These are phyloP conservation scores for Cryptococcus sp. DNA, from an alignment of 1,284 basidiomycete species.

Conservation along the genomic window DNA sequence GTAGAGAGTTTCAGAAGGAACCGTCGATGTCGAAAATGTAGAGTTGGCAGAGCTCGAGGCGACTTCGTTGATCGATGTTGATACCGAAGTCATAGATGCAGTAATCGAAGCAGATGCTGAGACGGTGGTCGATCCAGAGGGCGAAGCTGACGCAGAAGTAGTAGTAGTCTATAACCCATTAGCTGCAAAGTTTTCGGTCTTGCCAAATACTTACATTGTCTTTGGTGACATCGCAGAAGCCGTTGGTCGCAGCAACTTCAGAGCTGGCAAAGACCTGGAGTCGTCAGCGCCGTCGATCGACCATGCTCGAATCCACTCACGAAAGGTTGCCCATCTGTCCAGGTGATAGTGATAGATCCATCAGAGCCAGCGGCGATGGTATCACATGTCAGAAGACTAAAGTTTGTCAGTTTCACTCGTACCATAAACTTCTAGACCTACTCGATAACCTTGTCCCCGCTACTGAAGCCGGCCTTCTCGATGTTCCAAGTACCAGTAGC, in stretches of 20 bases:
- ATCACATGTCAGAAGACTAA: slow-evolving; percentile 28
- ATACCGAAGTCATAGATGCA: background rate
- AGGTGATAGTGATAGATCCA: slow-evolving; percentile 23
- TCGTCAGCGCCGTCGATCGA: background rate
- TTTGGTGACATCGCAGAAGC: slow-evolving; percentile 12
- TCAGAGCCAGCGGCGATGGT: slow-evolving; percentile 15
- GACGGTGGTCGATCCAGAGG: background rate
- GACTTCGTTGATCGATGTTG: no score
- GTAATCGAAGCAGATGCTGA: background rate
- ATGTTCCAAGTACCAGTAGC: slow-evolving; percentile 14
- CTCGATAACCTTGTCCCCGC: slow-evolving; percentile 27
- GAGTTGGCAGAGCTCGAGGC: background rate
- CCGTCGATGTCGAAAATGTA: background rate
- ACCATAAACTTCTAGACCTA: slow-evolving; percentile 9
- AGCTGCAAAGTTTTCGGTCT: background rate
- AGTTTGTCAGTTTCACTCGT: background rate
- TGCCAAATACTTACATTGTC: background rate
- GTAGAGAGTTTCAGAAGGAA: background rate
- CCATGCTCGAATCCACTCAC: slow-evolving; percentile 8
- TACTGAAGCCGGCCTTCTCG: slow-evolving; percentile 13
- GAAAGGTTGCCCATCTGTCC: slow-evolving; percentile 26
- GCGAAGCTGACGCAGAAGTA: background rate
- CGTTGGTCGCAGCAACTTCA: slow-evolving; percentile 9
- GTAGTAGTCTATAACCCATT: background rate
- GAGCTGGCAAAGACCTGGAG: slow-evolving; percentile 16